Base-by-base conservation (phyloP, 2,329 filamentous ascomycete genomes). In the Hymenoscyphus occultus region DNA sequence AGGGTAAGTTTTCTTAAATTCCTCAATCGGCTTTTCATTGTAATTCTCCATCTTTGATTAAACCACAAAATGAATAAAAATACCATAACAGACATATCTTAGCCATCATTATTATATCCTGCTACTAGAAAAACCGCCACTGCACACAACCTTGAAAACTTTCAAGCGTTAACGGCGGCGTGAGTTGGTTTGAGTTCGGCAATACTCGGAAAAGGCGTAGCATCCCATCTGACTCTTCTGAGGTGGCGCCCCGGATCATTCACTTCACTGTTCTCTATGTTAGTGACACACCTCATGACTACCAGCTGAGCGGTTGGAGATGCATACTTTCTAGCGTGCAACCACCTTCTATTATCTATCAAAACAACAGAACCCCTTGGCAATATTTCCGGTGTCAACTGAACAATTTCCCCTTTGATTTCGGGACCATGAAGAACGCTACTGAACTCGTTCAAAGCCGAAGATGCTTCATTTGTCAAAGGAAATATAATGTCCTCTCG, bases 201-300 rank as follows among this genome's bases (percentile, higher is more conserved):
- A n/a, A 54, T 54, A 28, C 19, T 12, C 19, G 48, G 22, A 54
- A 54, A 54, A 5, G 19, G 48, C 22, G 48, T 28, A 22, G 76
- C 72, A 65, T 73, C 74, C 76, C 76, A 78, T 12, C 77, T 66
- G 5, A 78, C 73, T 22, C 77, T 69, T 9, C 76, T 72, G 40
- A 78, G 66, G 67, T 77, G 76, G 16, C 76, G 72, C n/a, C 72
- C 62, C 2, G 73, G 75, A 65, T 78, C 77, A 28, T 71, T 76
- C 31, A 78, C 73, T 39, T 73, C 19, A 31, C 48, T 54, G 9
- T 54, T 54, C 19, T 19, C 48, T 10, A 28, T 54, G 48, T 54
- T 54, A 54, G 48, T 54, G 48, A 54, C 12, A 28, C 48, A 19
- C 13, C 4, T 28, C 22, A 12, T 10, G 12, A 19, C 19, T 14